phyloP scores from a whole-genome alignment of 1,284 basidiomycete species.

The Trametes hirsuta region DNA sequence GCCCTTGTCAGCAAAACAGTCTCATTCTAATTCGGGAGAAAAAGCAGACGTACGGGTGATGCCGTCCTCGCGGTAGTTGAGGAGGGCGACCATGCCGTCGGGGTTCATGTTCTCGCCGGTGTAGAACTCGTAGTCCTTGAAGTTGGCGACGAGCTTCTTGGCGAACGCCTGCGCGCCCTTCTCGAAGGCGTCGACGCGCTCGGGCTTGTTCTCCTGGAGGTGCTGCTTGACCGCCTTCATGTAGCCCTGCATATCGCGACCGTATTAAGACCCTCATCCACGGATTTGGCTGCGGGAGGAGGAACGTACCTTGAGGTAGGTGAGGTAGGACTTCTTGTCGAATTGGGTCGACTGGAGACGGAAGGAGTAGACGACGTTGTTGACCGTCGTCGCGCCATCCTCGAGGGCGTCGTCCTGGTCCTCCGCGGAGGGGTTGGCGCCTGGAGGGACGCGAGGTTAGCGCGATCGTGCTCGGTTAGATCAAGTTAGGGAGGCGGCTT shows the following conservation, averaged over 20 bases:
- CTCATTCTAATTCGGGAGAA: not conserved
- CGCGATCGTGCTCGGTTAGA: slow-evolving; percentile 20
- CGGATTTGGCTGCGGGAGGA: not conserved
- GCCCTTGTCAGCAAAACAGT: slow-evolving; percentile 6
- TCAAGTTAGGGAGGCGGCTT: slow-evolving; percentile 29
- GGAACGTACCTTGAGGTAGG: slow-evolving; percentile 79
- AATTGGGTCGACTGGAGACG: slow-evolving; percentile 84
- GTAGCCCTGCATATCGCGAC: slow-evolving; percentile 52
- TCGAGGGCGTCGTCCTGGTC: slow-evolving; percentile 86
- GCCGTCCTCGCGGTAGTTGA: slow-evolving; percentile 84
- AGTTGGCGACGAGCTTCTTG: slow-evolving; percentile 90
- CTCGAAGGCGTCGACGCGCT: slow-evolving; percentile 82
- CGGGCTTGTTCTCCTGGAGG: slow-evolving; percentile 63
- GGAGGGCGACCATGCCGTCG: slow-evolving; percentile 88
- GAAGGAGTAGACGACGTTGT: slow-evolving; percentile 95
- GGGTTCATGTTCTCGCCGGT: slow-evolving; percentile 87
- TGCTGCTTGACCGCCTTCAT: slow-evolving; percentile 81
- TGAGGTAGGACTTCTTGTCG: slow-evolving; percentile 91
- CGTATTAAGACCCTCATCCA: not conserved
- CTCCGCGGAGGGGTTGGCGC: slow-evolving; percentile 92
- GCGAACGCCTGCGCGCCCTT: slow-evolving; percentile 77
- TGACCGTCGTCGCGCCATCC: slow-evolving; percentile 77
- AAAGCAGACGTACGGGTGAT: slow-evolving; percentile 63
- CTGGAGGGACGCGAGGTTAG: slow-evolving; percentile 42
- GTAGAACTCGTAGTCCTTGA: slow-evolving; percentile 93